Evolutionary conservation across 2,329 filamentous ascomycete genomes (phyloP).

Genomic region (Aspergillus sp.): DNA sequence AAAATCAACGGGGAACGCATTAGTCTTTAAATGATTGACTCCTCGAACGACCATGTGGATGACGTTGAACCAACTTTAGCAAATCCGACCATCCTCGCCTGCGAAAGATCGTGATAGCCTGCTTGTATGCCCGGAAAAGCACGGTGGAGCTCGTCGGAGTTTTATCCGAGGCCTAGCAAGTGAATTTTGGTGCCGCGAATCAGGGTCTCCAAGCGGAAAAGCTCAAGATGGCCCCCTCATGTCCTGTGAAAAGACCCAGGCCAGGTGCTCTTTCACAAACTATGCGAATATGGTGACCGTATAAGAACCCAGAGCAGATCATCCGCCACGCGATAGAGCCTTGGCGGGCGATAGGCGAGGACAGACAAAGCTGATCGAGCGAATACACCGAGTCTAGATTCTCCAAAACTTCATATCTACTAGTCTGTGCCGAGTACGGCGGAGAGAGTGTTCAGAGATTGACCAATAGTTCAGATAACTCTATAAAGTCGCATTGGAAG

Average conservation of each 20-base stretch:
- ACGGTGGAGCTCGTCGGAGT: neutral
- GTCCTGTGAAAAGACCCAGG: no score
- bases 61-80: neutral
- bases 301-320: no score
- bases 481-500: constrained; percentile 13
- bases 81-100: neutral
- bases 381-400: no score
- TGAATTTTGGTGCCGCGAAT: neutral
- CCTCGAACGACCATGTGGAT: neutral
- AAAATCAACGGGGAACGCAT: neutral
- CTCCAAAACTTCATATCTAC: no score
- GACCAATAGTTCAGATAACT: no score
- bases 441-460: no score
- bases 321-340: no score
- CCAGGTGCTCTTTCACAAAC: no score
- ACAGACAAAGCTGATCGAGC: no score
- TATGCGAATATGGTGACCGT: no score
- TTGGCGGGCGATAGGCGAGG: no score
- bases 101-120: neutral
- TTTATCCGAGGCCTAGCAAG: neutral
- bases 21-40: neutral
- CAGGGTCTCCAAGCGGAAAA: neutral
- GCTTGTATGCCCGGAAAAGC: constrained; percentile 4
- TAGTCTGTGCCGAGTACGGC: no score
- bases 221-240: neutral